phyloP scores from a whole-genome alignment of 148 eudicot species.

The Vaccinium myrtillus region DNA sequence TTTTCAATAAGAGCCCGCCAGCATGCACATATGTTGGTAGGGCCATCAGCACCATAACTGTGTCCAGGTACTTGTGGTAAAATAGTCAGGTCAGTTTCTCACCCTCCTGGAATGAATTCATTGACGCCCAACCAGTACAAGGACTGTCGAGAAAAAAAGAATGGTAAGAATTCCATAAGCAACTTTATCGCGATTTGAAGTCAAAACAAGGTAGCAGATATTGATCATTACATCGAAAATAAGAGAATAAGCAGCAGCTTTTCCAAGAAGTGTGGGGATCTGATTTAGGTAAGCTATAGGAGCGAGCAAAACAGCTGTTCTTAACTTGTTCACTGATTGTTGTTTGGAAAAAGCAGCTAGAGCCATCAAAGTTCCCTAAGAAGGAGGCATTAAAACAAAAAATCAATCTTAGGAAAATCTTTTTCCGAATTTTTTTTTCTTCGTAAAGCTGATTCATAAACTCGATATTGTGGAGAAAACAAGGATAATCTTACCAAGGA shows the following conservation, averaged over 20 bases:
- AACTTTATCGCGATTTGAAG: neutral
- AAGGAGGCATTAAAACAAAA: neutral
- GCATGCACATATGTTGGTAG: neutral
- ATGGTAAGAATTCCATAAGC: neutral
- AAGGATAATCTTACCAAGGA: slow-evolving; percentile 42
- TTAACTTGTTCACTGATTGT: slow-evolving; percentile 30
- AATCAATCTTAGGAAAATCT: neutral
- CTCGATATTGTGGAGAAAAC: neutral
- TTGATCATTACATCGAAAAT: slow-evolving; percentile 34
- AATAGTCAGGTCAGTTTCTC: slow-evolving; percentile 18
- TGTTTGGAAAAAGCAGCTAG: slow-evolving; percentile 42
- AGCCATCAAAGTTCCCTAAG: slow-evolving; percentile 53
- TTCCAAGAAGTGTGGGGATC: slow-evolving; percentile 33
- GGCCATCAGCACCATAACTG: neutral
- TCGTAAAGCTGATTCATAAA: neutral
- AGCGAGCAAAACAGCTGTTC: slow-evolving; percentile 46
- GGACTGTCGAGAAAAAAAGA: slow-evolving; percentile 23
- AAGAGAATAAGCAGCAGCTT: slow-evolving; percentile 32
- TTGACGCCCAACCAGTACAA: slow-evolving; percentile 40
- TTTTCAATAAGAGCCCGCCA: neutral
- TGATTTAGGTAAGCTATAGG: slow-evolving; percentile 50
- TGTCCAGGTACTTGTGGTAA: neutral
- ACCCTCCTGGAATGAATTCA: slow-evolving; percentile 47
- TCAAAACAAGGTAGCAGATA: neutral
- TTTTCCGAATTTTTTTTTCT: neutral